These are phyloP conservation scores for Puccinia triticina DNA, from an alignment of 1,284 basidiomycete genomes.

Conservation along the genomic window DNA sequence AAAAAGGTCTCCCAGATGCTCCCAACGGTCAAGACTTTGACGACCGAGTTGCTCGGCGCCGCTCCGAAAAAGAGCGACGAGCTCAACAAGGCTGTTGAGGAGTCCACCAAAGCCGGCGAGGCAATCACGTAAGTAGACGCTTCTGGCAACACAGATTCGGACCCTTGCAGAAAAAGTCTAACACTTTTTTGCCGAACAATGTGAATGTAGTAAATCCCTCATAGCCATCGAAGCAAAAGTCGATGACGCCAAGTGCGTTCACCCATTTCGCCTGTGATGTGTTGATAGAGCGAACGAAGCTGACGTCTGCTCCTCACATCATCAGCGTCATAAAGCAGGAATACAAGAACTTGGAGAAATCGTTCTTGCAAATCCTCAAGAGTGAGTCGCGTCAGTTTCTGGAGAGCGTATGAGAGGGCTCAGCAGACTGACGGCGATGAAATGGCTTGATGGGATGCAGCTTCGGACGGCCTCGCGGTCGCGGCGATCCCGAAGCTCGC, in stretches of 20 bases:
- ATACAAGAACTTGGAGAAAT: constrained; percentile 30
- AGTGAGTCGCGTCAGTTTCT: neutral
- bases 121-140: constrained; percentile 1
- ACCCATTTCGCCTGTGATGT: neutral
- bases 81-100: neutral
- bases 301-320: neutral
- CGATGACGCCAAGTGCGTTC: constrained; percentile 26
- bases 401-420: neutral
- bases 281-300: neutral
- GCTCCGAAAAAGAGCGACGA: neutral
- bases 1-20: neutral
- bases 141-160: neutral
- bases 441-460: neutral
- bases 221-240: neutral
- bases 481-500: constrained; percentile 26
- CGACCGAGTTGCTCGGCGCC: neutral
- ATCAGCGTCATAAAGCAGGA: constrained; percentile 11
- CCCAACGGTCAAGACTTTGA: neutral
- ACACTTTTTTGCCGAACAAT: neutral
- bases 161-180: neutral
- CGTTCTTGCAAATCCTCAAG: constrained; percentile 1
- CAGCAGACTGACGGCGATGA: neutral
- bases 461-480: neutral
- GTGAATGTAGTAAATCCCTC: constrained; percentile 18
- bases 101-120: constrained; percentile 3